phyloP scores from a whole-genome alignment of 129 eudicot genomes.

The Flaveria bidentis region DNA sequence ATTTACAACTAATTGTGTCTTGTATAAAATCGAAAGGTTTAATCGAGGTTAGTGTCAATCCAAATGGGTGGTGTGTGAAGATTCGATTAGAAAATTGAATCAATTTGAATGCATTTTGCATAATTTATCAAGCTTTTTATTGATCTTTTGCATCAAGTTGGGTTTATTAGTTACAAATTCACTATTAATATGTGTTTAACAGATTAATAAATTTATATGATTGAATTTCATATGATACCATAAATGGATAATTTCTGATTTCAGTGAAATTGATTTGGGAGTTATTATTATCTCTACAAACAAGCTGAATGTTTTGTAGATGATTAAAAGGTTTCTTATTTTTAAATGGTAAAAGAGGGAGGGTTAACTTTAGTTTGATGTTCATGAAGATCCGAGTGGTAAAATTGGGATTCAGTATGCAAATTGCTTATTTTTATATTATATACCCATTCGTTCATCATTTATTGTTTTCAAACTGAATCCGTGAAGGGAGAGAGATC shows the following conservation, averaged over 20 bases:
- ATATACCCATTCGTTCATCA: conserved; percentile 35
- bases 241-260: neutral
- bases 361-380: neutral
- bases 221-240: conserved; percentile 1
- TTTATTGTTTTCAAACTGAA: conserved; percentile 51
- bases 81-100: neutral
- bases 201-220: neutral
- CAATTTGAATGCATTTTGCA: conserved; percentile 14
- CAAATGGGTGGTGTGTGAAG: conserved; percentile 12
- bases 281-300: neutral
- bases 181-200: neutral
- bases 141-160: conserved; percentile 14
- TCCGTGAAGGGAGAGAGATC: conserved; percentile 52
- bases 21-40: too few relatives aligned
- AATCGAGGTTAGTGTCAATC: neutral
- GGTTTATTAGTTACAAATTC: neutral
- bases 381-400: conserved; percentile 21
- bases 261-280: conserved; percentile 24
- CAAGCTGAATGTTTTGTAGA: neutral
- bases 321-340: neutral
- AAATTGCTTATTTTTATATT: conserved; percentile 12
- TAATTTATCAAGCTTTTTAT: conserved; percentile 28
- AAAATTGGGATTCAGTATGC: conserved; percentile 24
- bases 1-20: neutral
- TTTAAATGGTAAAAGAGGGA: neutral